Evolutionary conservation across 306 rosid genomes (phyloP), one percentile per base, ranked within the genome.

Genomic region (Lablab purpureus): DNA sequence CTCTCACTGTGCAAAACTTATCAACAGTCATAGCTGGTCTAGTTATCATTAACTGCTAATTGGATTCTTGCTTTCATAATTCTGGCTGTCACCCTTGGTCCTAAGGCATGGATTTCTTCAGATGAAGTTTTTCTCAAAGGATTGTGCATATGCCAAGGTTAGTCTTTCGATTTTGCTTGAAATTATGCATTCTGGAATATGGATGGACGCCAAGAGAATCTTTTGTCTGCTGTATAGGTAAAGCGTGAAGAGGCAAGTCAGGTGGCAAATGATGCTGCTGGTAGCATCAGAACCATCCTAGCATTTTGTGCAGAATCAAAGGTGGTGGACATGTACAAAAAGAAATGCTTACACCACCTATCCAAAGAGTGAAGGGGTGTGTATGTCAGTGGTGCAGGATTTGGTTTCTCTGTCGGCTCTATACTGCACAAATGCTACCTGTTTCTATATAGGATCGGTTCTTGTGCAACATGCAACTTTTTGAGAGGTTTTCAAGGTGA

Each of bases 231-330:
- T 79, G 58, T 75, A 81, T 71, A 94, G 97, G 78, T 81, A 50
- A 87, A 85, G 95, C 92, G 91, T 83, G 99, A 95, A 87, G 97
- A 95, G 78, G 98, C 99, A 13, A 91, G 99, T 74, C 98, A 95
- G 55, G 94, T 95, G 51, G 99, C 98, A 69, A 95, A 81, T 68
- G 99, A 95, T 68, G 99, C 99, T 1, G 97, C 92, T 11, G 80
- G 98, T 52, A 84, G 98, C 87, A 92, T 95, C 11, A 82, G 99
- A 89, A 92, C 98, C 3, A 91, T 94, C 28, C 98, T 96, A 60
- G 91, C 98, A 69, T 95, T 95, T 83, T 91, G 98, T 74, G 88
- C 99, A 14, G 99, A 95, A 64, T 25, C 81, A 47, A 95, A 92
- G 84, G 98, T 95, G 50, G 88, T 91, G 93, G 91, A 85, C 12